These are phyloP conservation scores for Fusarium marasasianum DNA, from an alignment of 2,329 filamentous ascomycete species.

Conservation along the genomic window DNA sequence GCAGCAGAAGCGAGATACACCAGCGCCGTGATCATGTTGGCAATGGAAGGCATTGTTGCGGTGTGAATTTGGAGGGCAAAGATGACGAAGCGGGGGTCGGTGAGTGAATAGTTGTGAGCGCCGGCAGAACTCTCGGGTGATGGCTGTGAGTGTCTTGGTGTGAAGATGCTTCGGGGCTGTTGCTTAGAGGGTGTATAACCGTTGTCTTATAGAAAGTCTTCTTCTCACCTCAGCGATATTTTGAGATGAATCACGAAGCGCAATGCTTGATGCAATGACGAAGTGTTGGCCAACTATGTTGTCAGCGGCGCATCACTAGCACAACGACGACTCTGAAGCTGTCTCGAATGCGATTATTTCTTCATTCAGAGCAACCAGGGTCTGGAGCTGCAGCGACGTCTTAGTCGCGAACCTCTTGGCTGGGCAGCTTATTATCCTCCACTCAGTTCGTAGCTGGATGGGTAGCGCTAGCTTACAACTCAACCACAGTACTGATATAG, in stretches of 20 bases:
- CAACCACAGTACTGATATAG: background rate
- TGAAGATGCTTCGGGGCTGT: background rate
- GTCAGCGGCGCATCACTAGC: background rate
- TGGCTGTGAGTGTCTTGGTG: background rate
- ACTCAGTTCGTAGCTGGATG: no score
- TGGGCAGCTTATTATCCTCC: background rate
- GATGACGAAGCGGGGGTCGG: background rate
- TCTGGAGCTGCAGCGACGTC: background rate
- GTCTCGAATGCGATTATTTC: background rate
- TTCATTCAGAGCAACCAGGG: background rate
- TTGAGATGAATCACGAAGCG: background rate
- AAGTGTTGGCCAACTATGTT: background rate
- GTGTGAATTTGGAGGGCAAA: background rate
- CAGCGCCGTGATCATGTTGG: background rate
- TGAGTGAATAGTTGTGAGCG: background rate
- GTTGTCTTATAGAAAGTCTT: background rate
- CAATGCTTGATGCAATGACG: background rate
- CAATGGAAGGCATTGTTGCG: slow-evolving; percentile 20
- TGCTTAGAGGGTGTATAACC: no score
- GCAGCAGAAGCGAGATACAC: slow-evolving; percentile 3
- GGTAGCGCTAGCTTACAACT: background rate
- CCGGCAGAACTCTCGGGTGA: background rate
- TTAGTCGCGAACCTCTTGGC: background rate
- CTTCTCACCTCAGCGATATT: no score
- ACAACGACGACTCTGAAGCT: background rate